These are phyloP conservation scores for Jimgerdemannia flammicorona DNA, from an alignment of 192 early-diverging fungal genomes.

Conservation along the genomic window DNA sequence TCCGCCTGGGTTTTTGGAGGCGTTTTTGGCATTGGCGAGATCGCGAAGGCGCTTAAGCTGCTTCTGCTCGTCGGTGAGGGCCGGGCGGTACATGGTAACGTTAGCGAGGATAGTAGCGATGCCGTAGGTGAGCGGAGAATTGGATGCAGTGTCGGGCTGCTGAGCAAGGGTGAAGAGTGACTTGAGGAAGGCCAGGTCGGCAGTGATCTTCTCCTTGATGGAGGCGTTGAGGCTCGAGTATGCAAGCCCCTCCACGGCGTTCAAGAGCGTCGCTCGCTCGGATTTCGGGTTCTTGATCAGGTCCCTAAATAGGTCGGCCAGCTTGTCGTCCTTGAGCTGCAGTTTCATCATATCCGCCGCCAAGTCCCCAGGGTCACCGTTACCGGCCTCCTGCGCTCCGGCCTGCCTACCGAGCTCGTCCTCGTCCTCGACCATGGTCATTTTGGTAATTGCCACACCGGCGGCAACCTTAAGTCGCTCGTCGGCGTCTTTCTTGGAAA, in stretches of 20 bases:
- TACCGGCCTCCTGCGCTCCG: slow-evolving; percentile 7
- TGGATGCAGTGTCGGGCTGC: slow-evolving; percentile 32
- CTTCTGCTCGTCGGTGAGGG: slow-evolving; percentile 75
- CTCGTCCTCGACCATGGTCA: slow-evolving; percentile 25
- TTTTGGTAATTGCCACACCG: slow-evolving; percentile 60
- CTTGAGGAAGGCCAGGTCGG: slow-evolving; percentile 54
- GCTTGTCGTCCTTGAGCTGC: slow-evolving; percentile 22
- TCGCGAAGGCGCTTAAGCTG: slow-evolving; percentile 68
- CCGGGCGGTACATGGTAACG: slow-evolving; percentile 63
- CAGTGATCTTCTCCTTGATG: slow-evolving; percentile 66
- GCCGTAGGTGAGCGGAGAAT: slow-evolving; percentile 65
- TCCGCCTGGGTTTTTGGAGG: slow-evolving; percentile 4
- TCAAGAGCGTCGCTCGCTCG: background rate
- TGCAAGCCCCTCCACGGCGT: slow-evolving; percentile 69
- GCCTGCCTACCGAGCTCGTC: background rate
- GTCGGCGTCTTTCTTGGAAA: slow-evolving; percentile 24
- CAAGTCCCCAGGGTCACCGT: slow-evolving; percentile 19
- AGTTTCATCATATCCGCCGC: slow-evolving; percentile 34
- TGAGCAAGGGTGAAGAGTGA: slow-evolving; percentile 49
- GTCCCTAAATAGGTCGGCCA: slow-evolving; percentile 51
- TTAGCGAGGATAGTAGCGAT: slow-evolving; percentile 73
- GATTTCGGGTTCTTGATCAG: slow-evolving; percentile 35
- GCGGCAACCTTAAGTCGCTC: slow-evolving; percentile 51
- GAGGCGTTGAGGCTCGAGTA: slow-evolving; percentile 69
- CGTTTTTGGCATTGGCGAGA: slow-evolving; percentile 22